phyloP scores from a whole-genome alignment of 1,284 basidiomycete genomes.

The Microbotryum saponariae region DNA sequence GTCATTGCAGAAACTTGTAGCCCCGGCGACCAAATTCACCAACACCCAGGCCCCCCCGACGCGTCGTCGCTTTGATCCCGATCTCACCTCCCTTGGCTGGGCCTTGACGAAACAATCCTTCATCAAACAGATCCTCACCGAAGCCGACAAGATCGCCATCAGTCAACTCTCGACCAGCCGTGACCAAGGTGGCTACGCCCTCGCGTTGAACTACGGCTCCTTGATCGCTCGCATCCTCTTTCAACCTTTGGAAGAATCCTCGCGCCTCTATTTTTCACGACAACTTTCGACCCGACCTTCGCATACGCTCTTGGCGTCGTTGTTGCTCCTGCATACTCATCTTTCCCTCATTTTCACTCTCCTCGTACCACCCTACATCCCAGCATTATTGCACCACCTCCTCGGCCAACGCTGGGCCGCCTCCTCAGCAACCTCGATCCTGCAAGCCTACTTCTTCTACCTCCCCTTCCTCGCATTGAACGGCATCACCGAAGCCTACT shows the following conservation, averaged over 20 bases:
- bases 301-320: constrained; percentile 39
- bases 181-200: constrained; percentile 86
- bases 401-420: constrained; percentile 43
- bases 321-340: constrained; percentile 62
- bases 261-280: constrained; percentile 71
- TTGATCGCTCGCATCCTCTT: constrained; percentile 82
- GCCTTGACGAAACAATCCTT: constrained; percentile 80
- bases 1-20: constrained; percentile 31
- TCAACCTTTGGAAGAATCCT: constrained; percentile 85
- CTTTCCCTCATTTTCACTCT: constrained; percentile 57
- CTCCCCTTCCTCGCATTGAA: constrained; percentile 81
- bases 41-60: neutral
- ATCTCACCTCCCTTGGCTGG: constrained; percentile 33
- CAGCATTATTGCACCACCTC: constrained; percentile 58
- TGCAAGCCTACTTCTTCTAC: constrained; percentile 70
- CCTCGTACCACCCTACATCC: constrained; percentile 55
- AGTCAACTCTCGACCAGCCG: constrained; percentile 69
- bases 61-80: constrained; percentile 46
- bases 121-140: constrained; percentile 89
- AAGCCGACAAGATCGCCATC: constrained; percentile 86
- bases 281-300: constrained; percentile 8
- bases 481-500: constrained; percentile 79
- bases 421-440: constrained; percentile 59
- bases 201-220: constrained; percentile 91
- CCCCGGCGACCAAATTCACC: neutral